Percentiles rank a stretch among this genome's conserved stretches.
Evolutionary conservation across 2,329 filamentous ascomycete genomes (phyloP).

Genomic region (Pochonia chlamydosporia): DNA sequence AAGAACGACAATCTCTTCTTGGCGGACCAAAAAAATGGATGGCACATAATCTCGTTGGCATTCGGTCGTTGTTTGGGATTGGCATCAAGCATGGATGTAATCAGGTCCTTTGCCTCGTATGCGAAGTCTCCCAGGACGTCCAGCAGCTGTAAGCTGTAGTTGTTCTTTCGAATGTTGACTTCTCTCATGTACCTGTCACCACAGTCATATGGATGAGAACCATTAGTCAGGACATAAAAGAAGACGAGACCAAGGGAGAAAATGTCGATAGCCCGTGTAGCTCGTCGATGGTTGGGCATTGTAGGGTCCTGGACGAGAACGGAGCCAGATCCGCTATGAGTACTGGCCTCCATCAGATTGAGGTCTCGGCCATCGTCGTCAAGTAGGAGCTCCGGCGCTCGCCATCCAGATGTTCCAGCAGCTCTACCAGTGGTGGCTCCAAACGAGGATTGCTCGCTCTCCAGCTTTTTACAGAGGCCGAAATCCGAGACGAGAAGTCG

Average conservation of each 20-base stretch:
- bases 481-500: constrained; percentile 97
- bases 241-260: constrained; percentile 98
- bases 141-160: constrained; percentile 65
- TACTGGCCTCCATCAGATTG: constrained; percentile 43
- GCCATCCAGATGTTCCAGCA: constrained; percentile 91
- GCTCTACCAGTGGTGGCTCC: constrained; percentile 91
- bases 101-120: constrained; percentile 81
- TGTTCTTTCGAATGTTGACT: constrained; percentile 92
- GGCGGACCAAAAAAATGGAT: constrained; percentile 93
- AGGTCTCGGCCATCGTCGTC: constrained; percentile 62
- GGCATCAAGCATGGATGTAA: constrained; percentile 67
- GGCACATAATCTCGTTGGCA: constrained; percentile 74
- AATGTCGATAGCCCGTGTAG: constrained; percentile 93
- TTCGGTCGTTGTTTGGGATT: constrained; percentile 58
- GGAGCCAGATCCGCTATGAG: constrained; percentile 56
- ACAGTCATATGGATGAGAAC: constrained; percentile 87
- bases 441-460: constrained; percentile 90
- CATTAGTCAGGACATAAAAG: constrained; percentile 95
- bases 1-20: constrained; percentile 88
- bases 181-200: constrained; percentile 94
- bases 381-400: constrained; percentile 85
- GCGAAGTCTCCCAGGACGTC: constrained; percentile 76
- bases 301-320: constrained; percentile 52
- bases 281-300: constrained; percentile 61
- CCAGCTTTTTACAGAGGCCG: constrained; percentile 93